phyloP scores from a whole-genome alignment of 805 yeast genomes.

The Kuraishia hungarica region DNA sequence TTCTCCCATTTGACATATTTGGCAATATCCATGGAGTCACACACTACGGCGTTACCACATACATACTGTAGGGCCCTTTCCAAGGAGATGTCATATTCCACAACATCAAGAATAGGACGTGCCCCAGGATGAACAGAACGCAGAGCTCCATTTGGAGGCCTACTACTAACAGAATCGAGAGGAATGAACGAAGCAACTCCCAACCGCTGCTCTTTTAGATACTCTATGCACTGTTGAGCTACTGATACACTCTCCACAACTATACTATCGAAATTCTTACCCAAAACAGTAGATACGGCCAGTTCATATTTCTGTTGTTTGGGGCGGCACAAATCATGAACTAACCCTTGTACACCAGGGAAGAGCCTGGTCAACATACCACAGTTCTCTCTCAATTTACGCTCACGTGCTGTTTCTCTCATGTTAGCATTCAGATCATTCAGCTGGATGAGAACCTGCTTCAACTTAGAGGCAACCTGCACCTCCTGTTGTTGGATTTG shows the following conservation, averaged over 20 bases:
- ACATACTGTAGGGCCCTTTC: conserved; percentile 77
- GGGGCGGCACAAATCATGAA: conserved; percentile 75
- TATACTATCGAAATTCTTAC: conserved; percentile 72
- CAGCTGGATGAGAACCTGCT: conserved; percentile 48
- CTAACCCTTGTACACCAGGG: conserved; percentile 80
- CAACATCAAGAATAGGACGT: conserved; percentile 66
- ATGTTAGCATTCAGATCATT: conserved; percentile 70
- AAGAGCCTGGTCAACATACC: conserved; percentile 59
- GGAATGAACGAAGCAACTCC: conserved; percentile 90
- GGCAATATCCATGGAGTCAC: conserved; percentile 65
- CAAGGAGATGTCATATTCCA: conserved; percentile 55
- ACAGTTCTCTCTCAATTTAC: conserved; percentile 64
- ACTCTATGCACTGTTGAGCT: conserved; percentile 69
- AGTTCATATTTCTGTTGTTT: conserved; percentile 59
- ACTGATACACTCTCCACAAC: conserved; percentile 71
- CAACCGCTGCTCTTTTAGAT: conserved; percentile 73
- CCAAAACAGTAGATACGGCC: conserved; percentile 73
- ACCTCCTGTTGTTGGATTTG: conserved; percentile 37
- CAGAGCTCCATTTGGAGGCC: conserved; percentile 42
- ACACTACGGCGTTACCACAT: conserved; percentile 71
- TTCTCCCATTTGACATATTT: conserved; percentile 62
- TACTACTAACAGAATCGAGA: conserved; percentile 61
- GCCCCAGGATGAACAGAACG: conserved; percentile 46
- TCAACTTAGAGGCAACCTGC: conserved; percentile 54
- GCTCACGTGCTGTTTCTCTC: conserved; percentile 68